A percentile compares a stretch with the other conserved stretches of the same genome.
Conservation (phyloP, 257 asterid genomes). For the Jasminum sambac region DNA sequence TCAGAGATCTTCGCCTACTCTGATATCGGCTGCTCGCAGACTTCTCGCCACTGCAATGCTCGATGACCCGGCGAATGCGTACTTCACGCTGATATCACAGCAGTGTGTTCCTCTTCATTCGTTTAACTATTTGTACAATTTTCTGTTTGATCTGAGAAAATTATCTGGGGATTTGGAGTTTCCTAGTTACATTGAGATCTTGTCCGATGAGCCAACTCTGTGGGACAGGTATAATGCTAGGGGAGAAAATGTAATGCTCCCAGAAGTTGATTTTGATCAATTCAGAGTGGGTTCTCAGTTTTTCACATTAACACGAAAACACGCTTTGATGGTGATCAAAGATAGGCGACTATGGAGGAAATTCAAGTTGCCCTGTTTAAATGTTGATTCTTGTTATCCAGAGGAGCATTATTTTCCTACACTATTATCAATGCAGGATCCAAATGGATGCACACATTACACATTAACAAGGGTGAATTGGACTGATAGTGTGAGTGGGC, state of each 20-base stretch:
- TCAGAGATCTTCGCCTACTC: constrained; percentile 84
- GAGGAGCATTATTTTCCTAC: constrained; percentile 97
- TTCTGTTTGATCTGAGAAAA: constrained; percentile 59
- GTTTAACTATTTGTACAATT: constrained; percentile 51
- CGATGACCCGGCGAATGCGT: constrained; percentile 61
- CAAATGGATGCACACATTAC: constrained; percentile 50
- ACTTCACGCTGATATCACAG: constrained; percentile 63
- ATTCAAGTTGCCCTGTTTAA: constrained; percentile 68
- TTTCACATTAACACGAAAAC: constrained; percentile 64
- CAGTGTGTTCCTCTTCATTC: constrained; percentile 70
- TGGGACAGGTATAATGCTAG: constrained; percentile 76
- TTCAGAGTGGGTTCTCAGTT: constrained; percentile 87
- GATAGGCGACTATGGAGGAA: constrained; percentile 86
- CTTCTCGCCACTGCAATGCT: constrained; percentile 68
- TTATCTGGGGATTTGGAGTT: constrained; percentile 48
- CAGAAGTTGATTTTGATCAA: constrained; percentile 66
- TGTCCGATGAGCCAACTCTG: constrained; percentile 39
- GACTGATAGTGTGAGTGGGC: constrained; percentile 77
- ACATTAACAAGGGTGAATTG: constrained; percentile 89
- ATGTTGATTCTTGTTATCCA: constrained; percentile 80
- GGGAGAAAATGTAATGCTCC: constrained; percentile 70
- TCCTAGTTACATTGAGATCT: constrained; percentile 68
- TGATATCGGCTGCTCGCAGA: constrained; percentile 71
- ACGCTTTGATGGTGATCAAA: constrained; percentile 70
- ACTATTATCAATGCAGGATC: constrained; percentile 73